These are phyloP conservation scores for Neurospora sp. DNA, from an alignment of 495 filamentous ascomycete species.

Conservation along the genomic window DNA sequence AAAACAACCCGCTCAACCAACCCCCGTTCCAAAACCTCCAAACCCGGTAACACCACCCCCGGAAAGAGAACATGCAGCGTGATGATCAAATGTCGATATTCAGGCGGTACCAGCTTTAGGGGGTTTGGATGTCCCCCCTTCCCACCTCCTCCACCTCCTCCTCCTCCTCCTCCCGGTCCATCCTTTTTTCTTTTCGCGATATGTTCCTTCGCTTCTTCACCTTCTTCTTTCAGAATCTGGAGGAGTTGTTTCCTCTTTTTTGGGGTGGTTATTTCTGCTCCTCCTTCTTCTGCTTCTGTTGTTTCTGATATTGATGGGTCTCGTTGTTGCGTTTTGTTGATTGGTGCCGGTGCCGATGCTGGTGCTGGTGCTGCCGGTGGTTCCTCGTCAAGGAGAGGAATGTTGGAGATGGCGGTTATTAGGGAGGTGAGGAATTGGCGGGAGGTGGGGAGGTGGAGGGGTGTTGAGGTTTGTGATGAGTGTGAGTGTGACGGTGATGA, in stretches of 20 bases:
- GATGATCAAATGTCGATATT: conserved; percentile 37
- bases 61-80: conserved; percentile 60
- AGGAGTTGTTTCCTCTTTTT: background rate
- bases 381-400: conserved; percentile 14
- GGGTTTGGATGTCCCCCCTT: conserved; percentile 19
- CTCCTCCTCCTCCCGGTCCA: too few species aligned
- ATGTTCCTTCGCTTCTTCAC: background rate
- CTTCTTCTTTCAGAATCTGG: background rate
- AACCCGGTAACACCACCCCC: conserved; percentile 52
- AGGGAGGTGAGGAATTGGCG: conserved; percentile 36
- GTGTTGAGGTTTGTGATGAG: background rate
- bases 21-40: conserved; percentile 71
- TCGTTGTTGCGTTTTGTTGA: too few species aligned
- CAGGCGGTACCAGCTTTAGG: conserved; percentile 25
- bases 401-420: conserved; percentile 29
- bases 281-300: background rate
- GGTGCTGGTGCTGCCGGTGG: background rate
- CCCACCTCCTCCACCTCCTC: too few species aligned
- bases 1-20: conserved; percentile 42
- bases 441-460: conserved; percentile 22
- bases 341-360: background rate
- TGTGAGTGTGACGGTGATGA: background rate
- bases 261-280: too few species aligned
- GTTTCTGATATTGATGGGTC: too few species aligned
- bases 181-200: too few species aligned